A percentile compares a stretch with the other conserved stretches of the same genome.
Conservation (phyloP, 768 basidiomycete species). For the Termitomyces sp. region DNA sequence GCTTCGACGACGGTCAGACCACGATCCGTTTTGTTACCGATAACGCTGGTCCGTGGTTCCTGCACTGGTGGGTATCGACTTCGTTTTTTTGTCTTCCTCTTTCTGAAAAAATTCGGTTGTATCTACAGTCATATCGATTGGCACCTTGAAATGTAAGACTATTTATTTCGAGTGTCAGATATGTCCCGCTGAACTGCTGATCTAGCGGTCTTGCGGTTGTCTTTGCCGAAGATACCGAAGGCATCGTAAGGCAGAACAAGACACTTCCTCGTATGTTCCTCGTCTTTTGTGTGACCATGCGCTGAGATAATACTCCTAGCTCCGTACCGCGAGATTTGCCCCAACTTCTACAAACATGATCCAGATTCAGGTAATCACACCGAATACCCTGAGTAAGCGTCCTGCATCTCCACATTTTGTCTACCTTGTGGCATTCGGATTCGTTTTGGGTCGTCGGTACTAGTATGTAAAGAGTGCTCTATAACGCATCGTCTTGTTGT, state of each 20-base stretch:
- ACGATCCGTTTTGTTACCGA: constrained; percentile 1
- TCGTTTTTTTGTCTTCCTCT: neutral
- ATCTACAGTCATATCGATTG: neutral
- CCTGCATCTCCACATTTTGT: neutral
- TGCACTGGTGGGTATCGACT: neutral
- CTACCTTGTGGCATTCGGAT: neutral
- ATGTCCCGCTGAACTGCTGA: neutral
- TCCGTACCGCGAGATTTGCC: constrained; percentile 3
- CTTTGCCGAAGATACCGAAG: constrained; percentile 5
- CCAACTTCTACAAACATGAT: constrained; percentile 1
- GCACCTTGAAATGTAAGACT: neutral
- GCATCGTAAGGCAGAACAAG: neutral
- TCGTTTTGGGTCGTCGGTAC: neutral
- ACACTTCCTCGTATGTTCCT: constrained; percentile 2
- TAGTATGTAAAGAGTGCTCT: neutral
- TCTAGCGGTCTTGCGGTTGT: constrained; percentile 2
- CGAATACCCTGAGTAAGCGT: neutral
- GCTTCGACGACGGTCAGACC: neutral
- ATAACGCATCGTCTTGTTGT: neutral
- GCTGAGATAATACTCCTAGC: neutral
- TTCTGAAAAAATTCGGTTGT: neutral
- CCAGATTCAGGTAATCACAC: constrained; percentile 1
- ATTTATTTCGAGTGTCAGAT: neutral
- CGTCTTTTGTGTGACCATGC: neutral
- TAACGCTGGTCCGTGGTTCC: neutral